Evolutionary conservation across 805 yeast genomes (phyloP), one percentile per base, ranked within the genome.

Genomic region (Debaryomyces tyrocola): DNA sequence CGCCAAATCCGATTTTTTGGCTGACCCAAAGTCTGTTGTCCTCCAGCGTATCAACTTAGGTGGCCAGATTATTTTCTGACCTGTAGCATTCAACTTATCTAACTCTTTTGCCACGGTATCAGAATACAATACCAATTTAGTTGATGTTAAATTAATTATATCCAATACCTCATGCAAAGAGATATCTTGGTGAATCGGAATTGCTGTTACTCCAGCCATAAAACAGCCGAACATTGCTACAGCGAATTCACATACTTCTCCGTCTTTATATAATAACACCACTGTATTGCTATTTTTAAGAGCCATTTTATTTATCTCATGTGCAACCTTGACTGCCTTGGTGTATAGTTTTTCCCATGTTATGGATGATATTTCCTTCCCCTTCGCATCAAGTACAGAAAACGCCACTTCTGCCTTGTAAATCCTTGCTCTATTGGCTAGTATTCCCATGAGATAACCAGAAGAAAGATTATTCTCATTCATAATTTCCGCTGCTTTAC

Each of bases 201-300:
- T 92, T 0, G 98, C 98, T 2, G 94, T 91, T 39, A 90, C 86
- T 2, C 96, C 96, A 1, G 97, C 96, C 46, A 92, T 71, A 54
- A 92, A 88, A 60, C 97, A 91, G 6, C 97, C 99, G 62, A 90
- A 79, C 17, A 94, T 64, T 0, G 98, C 95, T 1, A 87, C 80
- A 0, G 88, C 79, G 62, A 91, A 92, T 52, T 94, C 98, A 10
- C 87, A 77, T 2, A 88, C 83, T 63, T 94, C 98, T 27, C 78
- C 77, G 47, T 85, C 90, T 56, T 87, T 90, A 61, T 90, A 94
- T 54, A 95, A 78, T 37, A 94, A 70, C 28, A 89, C 81, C 0
- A 92, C 96, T 31, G 96, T 77, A 60, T 90, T 97, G 55, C 88
- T 90, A 29, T 87, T 80, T 60, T 84, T 86, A 27, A 90, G 67